A percentile compares a stretch with the other conserved stretches of the same genome.
These are phyloP conservation scores for Heracleum sosnowskyi DNA, from an alignment of 129 eudicot genomes.

Conservation along the genomic window DNA sequence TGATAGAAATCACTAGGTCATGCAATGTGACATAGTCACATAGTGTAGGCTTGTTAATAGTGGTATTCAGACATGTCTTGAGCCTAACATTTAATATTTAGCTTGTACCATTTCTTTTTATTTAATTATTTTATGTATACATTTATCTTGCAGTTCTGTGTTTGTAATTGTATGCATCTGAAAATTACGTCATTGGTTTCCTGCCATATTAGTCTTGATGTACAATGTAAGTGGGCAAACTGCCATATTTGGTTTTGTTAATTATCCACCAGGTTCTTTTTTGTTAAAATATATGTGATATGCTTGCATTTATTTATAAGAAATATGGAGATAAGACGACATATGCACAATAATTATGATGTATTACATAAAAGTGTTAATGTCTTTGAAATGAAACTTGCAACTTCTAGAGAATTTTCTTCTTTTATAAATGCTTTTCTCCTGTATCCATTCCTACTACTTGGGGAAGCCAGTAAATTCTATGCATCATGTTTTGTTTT, in stretches of 20 bases:
- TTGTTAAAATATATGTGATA: background rate
- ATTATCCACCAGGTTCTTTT: background rate
- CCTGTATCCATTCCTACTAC: background rate
- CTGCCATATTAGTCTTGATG: too few relatives aligned
- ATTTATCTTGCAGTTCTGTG: background rate
- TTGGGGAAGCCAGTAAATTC: background rate
- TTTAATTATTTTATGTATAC: background rate
- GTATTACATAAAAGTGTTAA: background rate
- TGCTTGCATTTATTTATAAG: background rate
- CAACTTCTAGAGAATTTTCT: background rate
- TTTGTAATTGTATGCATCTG: background rate
- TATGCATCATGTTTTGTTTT: background rate
- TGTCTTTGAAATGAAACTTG: background rate
- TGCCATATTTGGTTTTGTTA: background rate
- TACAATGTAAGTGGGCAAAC: slow-evolving; percentile 52
- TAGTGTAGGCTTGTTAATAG: too few relatives aligned
- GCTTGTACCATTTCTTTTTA: background rate
- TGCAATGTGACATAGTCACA: too few relatives aligned
- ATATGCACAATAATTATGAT: too few relatives aligned
- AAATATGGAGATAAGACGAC: background rate
- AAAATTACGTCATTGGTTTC: background rate
- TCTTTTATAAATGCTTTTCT: background rate
- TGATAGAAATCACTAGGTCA: too few relatives aligned
- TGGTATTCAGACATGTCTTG: too few relatives aligned
- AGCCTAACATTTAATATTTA: background rate